phyloP scores from a whole-genome alignment of 2,329 filamentous ascomycete genomes.

The Aspergillus piperis region DNA sequence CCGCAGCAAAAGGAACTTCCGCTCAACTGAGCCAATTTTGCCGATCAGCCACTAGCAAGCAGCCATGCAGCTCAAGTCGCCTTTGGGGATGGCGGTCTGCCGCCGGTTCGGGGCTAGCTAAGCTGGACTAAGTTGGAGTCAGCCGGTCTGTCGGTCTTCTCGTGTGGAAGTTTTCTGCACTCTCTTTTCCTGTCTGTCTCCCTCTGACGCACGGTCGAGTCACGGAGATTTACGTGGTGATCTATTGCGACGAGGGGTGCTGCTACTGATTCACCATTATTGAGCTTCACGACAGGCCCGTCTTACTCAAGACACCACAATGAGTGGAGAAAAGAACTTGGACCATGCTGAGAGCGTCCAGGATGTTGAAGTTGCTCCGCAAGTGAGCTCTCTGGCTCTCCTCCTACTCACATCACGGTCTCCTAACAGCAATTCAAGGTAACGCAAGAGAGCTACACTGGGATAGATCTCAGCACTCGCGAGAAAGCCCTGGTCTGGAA shows the following conservation, averaged over 20 bases:
- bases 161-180: background rate
- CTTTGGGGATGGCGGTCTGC: background rate
- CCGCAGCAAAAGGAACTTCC: background rate
- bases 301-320: background rate
- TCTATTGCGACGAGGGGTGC: background rate
- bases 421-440: background rate
- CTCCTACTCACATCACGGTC: background rate
- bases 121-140: background rate
- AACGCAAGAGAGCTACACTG: background rate
- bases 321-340: background rate
- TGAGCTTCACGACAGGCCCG: too few species aligned
- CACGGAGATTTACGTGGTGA: background rate
- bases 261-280: background rate
- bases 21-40: background rate
- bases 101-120: background rate
- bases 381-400: constrained; percentile 3
- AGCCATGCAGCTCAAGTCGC: background rate
- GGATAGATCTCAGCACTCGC: constrained; percentile 16
- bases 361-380: constrained; percentile 7
- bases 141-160: too few species aligned
- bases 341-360: background rate
- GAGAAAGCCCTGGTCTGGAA: constrained; percentile 52
- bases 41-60: background rate
- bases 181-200: background rate
- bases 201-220: background rate